Base-by-base conservation (phyloP, 2,329 filamentous ascomycete species). In the Aspergillus eucalypticola region DNA sequence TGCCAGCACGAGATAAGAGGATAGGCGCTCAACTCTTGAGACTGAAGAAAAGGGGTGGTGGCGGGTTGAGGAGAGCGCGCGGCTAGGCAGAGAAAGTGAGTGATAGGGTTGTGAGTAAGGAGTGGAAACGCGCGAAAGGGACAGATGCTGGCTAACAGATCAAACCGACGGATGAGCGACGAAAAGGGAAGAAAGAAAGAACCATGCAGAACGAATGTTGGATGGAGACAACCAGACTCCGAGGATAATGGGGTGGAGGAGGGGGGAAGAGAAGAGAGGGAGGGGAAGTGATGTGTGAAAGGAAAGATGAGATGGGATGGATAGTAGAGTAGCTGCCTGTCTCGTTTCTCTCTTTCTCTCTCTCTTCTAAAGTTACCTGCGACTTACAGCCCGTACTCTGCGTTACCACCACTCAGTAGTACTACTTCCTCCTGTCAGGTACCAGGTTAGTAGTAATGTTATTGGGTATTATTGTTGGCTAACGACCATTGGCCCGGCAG, bases 201-300 rank as follows among this genome's bases (percentile, higher is more conserved):
- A 35, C 29, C 32, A 49, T 25, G 13, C 25, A 58, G 48, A 58
- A 21, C 15, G 46, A 59, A 58, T 42, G 50, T 53, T 38, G 55
- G 32, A 49, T 41, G 55, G 48, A 57, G 38, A 51, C 32, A 25
- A 51, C 27, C 32, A 50, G 55, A 42, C 35, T 44, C 19, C 17
- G 35, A 35, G 5, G 51, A 41, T 10, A 2, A 19, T 17, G n/a
- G 17, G 15, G 39, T 7, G 19, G 21, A 19, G 46, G 29, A 27
- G 42, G 41, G 25, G n/a, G 54, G 6, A 44, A 13, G 23, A 25
- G 54, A 39, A 50, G 17, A 49, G 54, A 8, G 15, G 49, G 44
- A 29, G 46, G 41, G 55, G 13, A 23, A 50, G 21, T 8, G 19
- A 35, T 35, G 32, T 13, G 32, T 35, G 27, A 15, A 42, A 7